phyloP scores from a whole-genome alignment of 768 basidiomycete species.

The Tricholomella constricta region DNA sequence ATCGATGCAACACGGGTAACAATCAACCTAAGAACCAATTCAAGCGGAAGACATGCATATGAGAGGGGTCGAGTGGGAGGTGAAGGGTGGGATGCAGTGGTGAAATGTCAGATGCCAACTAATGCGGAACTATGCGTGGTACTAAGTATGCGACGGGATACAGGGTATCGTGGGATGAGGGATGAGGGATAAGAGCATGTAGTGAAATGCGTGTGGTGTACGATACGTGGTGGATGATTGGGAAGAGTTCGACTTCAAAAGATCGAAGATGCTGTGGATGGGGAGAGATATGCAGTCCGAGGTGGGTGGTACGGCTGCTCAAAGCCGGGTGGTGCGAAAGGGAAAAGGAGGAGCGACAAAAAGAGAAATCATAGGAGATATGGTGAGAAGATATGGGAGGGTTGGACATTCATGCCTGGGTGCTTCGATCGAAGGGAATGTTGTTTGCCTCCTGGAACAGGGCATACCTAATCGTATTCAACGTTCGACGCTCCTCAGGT shows the following conservation, averaged over 20 bases:
- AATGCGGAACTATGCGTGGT: constrained; percentile 8
- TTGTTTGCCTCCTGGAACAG: constrained; percentile 49
- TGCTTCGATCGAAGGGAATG: constrained; percentile 21
- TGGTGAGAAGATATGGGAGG: background rate
- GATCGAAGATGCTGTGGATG: background rate
- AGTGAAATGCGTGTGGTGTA: background rate
- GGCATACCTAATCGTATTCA: constrained; percentile 50
- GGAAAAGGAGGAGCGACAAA: background rate
- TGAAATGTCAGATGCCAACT: constrained; percentile 8
- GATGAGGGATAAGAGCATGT: background rate
- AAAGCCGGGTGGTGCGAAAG: background rate
- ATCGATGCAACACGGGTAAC: background rate
- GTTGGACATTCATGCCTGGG: background rate
- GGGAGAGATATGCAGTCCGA: background rate
- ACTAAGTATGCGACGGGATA: constrained; percentile 3
- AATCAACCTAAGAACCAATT: background rate
- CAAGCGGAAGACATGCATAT: background rate
- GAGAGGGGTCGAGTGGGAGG: background rate
- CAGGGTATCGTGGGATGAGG: constrained; percentile 1
- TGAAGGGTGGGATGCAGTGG: background rate
- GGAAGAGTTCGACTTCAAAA: background rate
- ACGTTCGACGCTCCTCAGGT: constrained; percentile 37
- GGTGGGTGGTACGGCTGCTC: background rate
- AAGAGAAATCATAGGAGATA: background rate
- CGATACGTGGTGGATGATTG: background rate